phyloP scores from a whole-genome alignment of 257 asterid genomes.

The Mentha longifolia region DNA sequence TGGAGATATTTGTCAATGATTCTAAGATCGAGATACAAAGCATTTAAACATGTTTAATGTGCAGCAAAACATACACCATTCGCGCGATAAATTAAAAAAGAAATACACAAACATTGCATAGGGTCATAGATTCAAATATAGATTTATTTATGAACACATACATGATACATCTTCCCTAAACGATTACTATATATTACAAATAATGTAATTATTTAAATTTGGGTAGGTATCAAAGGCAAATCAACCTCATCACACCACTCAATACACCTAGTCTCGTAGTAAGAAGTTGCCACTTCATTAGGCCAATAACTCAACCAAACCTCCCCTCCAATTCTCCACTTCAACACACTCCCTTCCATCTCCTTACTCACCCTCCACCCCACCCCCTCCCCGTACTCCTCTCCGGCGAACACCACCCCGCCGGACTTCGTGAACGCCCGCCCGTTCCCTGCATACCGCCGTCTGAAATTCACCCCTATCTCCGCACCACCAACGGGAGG shows the following conservation, averaged over 20 bases:
- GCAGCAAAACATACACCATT: background rate
- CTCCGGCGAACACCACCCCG: constrained; percentile 68
- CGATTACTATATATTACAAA: background rate
- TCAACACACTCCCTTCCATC: constrained; percentile 90
- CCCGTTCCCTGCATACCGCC: constrained; percentile 56
- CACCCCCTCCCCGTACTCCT: constrained; percentile 60
- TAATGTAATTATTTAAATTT: background rate
- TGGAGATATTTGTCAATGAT: no score
- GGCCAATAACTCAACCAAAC: constrained; percentile 86
- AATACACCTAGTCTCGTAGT: constrained; percentile 68
- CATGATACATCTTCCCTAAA: background rate
- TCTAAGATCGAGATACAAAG: no score
- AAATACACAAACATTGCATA: no score
- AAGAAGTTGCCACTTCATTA: constrained; percentile 46
- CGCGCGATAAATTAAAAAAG: no score
- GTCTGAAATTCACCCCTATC: no score
- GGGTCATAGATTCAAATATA: no score
- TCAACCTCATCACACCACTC: constrained; percentile 95
- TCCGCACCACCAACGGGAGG: constrained; percentile 44
- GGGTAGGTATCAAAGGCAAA: constrained; percentile 62
- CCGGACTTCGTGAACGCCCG: constrained; percentile 73
- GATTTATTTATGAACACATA: no score
- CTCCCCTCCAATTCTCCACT: constrained; percentile 85
- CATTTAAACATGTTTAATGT: no score
- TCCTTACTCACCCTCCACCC: constrained; percentile 81